Conservation (phyloP, 1,284 basidiomycete species). For the Farysia itapuensis region DNA sequence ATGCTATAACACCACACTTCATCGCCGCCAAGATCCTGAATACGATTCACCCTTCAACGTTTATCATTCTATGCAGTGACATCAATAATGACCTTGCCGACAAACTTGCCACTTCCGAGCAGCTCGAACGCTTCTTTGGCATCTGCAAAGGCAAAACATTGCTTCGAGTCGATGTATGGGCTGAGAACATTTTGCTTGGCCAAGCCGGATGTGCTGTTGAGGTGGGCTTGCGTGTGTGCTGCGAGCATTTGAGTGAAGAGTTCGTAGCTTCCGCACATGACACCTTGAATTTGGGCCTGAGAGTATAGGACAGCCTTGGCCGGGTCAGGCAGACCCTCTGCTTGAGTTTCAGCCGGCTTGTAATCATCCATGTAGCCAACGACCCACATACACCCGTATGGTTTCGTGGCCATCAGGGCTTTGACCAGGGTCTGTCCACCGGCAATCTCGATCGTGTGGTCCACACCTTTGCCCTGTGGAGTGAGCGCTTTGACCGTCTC, state of each 20-base stretch:
- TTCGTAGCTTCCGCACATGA: conserved; percentile 31
- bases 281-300: conserved; percentile 23
- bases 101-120: conserved; percentile 14
- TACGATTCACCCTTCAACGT: too few relatives aligned
- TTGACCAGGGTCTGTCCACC: conserved; percentile 18
- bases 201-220: neutral
- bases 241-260: conserved; percentile 25
- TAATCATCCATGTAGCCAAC: conserved; percentile 41
- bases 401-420: conserved; percentile 14
- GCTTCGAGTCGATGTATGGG: conserved; percentile 8
- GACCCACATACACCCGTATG: conserved; percentile 18
- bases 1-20: too few relatives aligned
- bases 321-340: conserved; percentile 5
- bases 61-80: too few relatives aligned
- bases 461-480: conserved; percentile 10
- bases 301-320: conserved; percentile 25
- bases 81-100: conserved; percentile 36
- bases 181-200: conserved; percentile 8
- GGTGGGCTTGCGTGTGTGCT: conserved; percentile 11
- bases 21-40: too few relatives aligned
- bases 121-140: conserved; percentile 24
- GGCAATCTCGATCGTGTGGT: conserved; percentile 36
- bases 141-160: conserved; percentile 18
- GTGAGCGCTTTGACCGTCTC: conserved; percentile 12
- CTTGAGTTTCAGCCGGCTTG: conserved; percentile 3